phyloP scores from a whole-genome alignment of 495 filamentous ascomycete species.

The Rusavskia elegans region DNA sequence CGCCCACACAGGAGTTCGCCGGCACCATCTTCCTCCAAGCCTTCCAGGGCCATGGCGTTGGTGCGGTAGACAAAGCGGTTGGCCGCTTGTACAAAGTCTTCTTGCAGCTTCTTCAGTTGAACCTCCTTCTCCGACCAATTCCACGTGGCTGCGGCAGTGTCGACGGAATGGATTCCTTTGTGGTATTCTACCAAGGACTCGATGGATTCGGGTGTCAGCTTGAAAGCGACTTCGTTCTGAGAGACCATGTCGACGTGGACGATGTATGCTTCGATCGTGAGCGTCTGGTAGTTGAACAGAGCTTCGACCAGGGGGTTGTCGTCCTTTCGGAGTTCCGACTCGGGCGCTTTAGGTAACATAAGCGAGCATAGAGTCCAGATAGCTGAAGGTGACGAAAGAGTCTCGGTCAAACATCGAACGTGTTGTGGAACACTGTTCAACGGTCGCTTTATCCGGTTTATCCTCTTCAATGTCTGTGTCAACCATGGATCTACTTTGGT shows the following conservation, averaged over 20 bases:
- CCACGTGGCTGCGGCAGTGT: conserved; percentile 78
- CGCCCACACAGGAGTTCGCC: conserved; percentile 84
- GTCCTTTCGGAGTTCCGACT: conserved; percentile 73
- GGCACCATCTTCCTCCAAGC: conserved; percentile 90
- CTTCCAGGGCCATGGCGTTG: conserved; percentile 78
- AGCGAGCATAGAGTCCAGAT: conserved; percentile 94
- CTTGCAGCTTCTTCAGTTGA: conserved; percentile 93
- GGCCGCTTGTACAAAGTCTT: conserved; percentile 90
- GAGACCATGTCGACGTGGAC: conserved; percentile 99
- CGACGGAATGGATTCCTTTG: conserved; percentile 88
- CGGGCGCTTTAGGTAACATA: conserved; percentile 83
- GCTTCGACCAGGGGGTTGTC: conserved; percentile 80
- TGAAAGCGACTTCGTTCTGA: conserved; percentile 94
- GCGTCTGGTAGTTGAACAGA: conserved; percentile 83
- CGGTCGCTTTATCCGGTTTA: conserved; percentile 94
- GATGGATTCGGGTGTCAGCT: conserved; percentile 94
- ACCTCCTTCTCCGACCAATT: conserved; percentile 94
- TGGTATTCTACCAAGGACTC: conserved; percentile 90
- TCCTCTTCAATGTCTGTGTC: conserved; percentile 89
- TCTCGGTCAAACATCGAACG: conserved; percentile 92
- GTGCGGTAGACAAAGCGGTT: conserved; percentile 97
- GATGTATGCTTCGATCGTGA: conserved; percentile 94
- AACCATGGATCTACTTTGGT: conserved; percentile 96
- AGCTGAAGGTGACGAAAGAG: conserved; percentile 73
- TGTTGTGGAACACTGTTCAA: conserved; percentile 96